These are phyloP conservation scores for Cladosporium sp. DNA, from an alignment of 2,329 filamentous ascomycete species.

Conservation along the genomic window DNA sequence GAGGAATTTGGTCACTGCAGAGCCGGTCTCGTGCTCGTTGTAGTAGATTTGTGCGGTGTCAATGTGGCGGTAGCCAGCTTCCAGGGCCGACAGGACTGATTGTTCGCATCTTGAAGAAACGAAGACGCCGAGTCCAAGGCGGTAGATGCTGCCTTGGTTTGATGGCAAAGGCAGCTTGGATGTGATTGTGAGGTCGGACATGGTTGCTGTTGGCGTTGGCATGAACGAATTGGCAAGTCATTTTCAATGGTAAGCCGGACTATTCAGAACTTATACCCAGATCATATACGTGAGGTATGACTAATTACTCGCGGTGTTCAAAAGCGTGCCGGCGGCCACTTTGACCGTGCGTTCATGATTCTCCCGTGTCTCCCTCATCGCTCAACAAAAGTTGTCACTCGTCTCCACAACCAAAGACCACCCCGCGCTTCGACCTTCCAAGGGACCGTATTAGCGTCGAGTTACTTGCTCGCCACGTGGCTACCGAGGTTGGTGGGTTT, in stretches of 20 bases:
- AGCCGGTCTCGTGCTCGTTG: slow-evolving; percentile 49
- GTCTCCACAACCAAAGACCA: background rate
- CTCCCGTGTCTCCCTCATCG: background rate
- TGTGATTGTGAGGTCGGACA: slow-evolving; percentile 29
- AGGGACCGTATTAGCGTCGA: background rate
- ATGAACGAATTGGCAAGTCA: no score
- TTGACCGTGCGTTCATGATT: no score
- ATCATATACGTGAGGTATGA: no score
- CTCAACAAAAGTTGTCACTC: background rate
- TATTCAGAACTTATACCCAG: no score
- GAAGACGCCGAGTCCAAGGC: slow-evolving; percentile 67
- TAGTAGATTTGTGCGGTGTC: slow-evolving; percentile 64
- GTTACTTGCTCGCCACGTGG: background rate
- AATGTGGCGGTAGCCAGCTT: slow-evolving; percentile 55
- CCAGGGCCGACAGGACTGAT: slow-evolving; percentile 38
- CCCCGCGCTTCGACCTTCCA: background rate
- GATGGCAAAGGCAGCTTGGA: slow-evolving; percentile 48
- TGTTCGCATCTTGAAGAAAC: slow-evolving; percentile 52
- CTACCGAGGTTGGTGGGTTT: no score
- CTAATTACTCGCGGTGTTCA: no score
- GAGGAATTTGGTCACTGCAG: slow-evolving; percentile 51
- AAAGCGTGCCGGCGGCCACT: no score
- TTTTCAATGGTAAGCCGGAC: no score
- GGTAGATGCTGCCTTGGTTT: slow-evolving; percentile 51
- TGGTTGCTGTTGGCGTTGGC: background rate